Evolutionary conservation across 1,139 yeast genomes (phyloP).

Genomic region (Diutina mesorugosa): DNA sequence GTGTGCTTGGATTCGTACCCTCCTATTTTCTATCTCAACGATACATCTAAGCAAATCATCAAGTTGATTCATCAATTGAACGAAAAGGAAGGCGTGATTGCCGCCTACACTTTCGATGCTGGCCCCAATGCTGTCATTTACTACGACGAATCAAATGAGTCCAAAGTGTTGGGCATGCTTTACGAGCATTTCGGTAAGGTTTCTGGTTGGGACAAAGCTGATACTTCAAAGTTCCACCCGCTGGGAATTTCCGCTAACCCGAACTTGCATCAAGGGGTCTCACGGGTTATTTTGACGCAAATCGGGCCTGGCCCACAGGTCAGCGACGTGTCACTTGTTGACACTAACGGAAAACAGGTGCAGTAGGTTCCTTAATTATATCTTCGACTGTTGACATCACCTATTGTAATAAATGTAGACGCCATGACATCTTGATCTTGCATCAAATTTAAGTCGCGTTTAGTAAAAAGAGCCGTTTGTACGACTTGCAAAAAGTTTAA

Average conservation of each 20-base stretch:
- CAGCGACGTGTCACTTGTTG: constrained; percentile 36
- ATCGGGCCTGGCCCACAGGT: constrained; percentile 81
- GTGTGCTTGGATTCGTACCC: constrained; percentile 92
- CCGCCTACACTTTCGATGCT: constrained; percentile 96
- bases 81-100: constrained; percentile 52
- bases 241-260: constrained; percentile 26
- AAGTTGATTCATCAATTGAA: constrained; percentile 73
- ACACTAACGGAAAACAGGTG: neutral
- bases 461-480: neutral
- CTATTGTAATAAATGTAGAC: neutral
- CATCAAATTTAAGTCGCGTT: neutral
- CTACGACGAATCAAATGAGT: constrained; percentile 65
- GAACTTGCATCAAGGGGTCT: constrained; percentile 55
- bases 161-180: constrained; percentile 47
- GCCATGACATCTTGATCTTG: neutral
- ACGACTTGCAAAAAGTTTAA: neutral
- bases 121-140: constrained; percentile 98
- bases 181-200: constrained; percentile 41
- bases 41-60: constrained; percentile 82
- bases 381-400: no score
- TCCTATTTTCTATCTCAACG: constrained; percentile 91
- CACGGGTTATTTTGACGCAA: constrained; percentile 68
- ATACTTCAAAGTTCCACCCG: constrained; percentile 16
- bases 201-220: constrained; percentile 56
- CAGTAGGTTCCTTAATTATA: neutral